Percentiles rank a stretch among this genome's conserved stretches.
Conservation (phyloP, 2,329 filamentous ascomycete genomes). For the Colletotrichum higginsianum region DNA sequence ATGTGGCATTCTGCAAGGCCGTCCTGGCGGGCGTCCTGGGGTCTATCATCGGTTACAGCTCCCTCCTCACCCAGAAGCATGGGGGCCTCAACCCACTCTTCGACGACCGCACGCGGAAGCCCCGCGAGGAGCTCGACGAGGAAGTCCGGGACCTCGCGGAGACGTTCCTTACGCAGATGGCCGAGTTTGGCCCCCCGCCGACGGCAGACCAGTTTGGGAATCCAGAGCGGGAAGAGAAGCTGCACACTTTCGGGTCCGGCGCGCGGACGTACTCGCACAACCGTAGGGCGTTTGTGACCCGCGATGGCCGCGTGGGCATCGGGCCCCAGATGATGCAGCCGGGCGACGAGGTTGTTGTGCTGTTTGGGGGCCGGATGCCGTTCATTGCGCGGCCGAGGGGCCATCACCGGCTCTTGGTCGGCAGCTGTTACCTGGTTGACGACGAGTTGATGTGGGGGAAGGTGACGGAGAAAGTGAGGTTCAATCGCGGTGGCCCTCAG, state of each 20-base stretch:
- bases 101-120: slow-evolving; percentile 7
- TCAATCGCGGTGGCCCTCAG: slow-evolving; percentile 22
- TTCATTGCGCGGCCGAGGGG: slow-evolving; percentile 35
- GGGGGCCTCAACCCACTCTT: slow-evolving; percentile 21
- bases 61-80: slow-evolving; percentile 16
- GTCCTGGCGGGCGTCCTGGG: slow-evolving; percentile 30
- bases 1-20: slow-evolving; percentile 39
- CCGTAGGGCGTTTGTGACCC: slow-evolving; percentile 32
- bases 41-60: slow-evolving; percentile 16
- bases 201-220: slow-evolving; percentile 7
- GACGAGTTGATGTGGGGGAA: slow-evolving; percentile 42
- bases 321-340: slow-evolving; percentile 39
- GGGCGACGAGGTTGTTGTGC: slow-evolving; percentile 37
- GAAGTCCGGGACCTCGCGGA: slow-evolving; percentile 18
- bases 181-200: slow-evolving; percentile 15
- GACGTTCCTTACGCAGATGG: slow-evolving; percentile 20
- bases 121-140: slow-evolving; percentile 4
- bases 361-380: slow-evolving; percentile 43
- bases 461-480: slow-evolving; percentile 33
- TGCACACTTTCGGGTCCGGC: slow-evolving; percentile 19
- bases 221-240: slow-evolving; percentile 15
- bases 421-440: slow-evolving; percentile 41
- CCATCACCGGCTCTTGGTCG: slow-evolving; percentile 33
- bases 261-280: slow-evolving; percentile 19
- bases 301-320: slow-evolving; percentile 37